Percentiles rank a stretch among this genome's conserved stretches.
Conservation (phyloP, 1,284 basidiomycete species). For the Somion occarium region DNA sequence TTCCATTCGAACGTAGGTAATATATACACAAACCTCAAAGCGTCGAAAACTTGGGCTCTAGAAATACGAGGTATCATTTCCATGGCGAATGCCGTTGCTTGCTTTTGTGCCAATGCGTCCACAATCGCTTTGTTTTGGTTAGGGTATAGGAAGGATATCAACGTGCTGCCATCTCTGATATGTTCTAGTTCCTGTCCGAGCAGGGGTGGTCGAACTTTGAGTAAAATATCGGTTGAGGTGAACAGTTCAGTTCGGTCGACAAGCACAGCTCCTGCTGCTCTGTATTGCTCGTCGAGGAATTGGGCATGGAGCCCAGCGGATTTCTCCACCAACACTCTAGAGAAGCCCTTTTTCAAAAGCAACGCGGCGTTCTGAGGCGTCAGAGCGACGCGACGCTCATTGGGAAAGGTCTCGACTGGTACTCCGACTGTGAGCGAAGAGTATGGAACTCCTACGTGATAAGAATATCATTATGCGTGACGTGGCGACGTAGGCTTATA, state of each 20-base stretch:
- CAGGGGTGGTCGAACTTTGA: conserved; percentile 77
- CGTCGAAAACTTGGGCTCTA: conserved; percentile 82
- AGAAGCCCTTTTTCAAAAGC: conserved; percentile 78
- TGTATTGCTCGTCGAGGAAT: conserved; percentile 76
- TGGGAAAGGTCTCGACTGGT: conserved; percentile 68
- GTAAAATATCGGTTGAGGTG: conserved; percentile 63
- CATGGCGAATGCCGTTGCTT: conserved; percentile 73
- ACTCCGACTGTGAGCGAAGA: conserved; percentile 72
- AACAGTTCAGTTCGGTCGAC: conserved; percentile 63
- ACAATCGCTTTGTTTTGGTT: conserved; percentile 73
- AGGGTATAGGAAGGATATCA: conserved; percentile 83
- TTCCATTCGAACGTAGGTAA: background rate
- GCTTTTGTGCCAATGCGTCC: conserved; percentile 57
- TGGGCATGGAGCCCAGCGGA: conserved; percentile 69
- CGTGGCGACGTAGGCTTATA: background rate
- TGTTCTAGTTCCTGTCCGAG: conserved; percentile 52
- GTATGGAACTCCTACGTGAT: conserved; percentile 55
- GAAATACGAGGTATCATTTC: conserved; percentile 87
- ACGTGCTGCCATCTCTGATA: conserved; percentile 66
- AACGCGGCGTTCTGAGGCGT: conserved; percentile 73
- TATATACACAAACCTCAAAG: conserved; percentile 65
- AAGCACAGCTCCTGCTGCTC: conserved; percentile 71
- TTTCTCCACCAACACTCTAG: conserved; percentile 64
- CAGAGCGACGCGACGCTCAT: conserved; percentile 74
- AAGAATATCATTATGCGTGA: too few relatives aligned